These are phyloP conservation scores for Kluyveromyces aestuarii DNA, from an alignment of 805 yeast genomes.

Conservation along the genomic window DNA sequence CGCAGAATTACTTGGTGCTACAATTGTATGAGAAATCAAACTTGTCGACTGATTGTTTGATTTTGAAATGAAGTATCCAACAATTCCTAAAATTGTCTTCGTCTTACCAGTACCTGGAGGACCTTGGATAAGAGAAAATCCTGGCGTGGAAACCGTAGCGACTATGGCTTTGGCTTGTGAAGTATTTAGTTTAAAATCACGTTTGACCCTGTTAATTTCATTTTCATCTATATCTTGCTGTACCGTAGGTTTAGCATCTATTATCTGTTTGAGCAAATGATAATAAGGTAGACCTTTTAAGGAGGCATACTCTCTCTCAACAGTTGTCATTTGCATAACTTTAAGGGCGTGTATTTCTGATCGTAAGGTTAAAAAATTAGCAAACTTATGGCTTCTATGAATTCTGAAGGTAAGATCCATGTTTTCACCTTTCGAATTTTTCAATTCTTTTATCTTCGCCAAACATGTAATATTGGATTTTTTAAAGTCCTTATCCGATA, in stretches of 20 bases:
- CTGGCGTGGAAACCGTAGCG: slow-evolving; percentile 56
- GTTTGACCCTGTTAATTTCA: slow-evolving; percentile 36
- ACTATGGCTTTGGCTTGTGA: slow-evolving; percentile 90
- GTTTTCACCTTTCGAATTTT: slow-evolving; percentile 52
- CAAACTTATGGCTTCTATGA: slow-evolving; percentile 36
- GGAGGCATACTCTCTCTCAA: slow-evolving; percentile 88
- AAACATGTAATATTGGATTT: slow-evolving; percentile 45
- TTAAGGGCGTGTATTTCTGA: slow-evolving; percentile 57
- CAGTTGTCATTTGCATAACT: slow-evolving; percentile 80
- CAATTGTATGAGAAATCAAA: slow-evolving; percentile 27
- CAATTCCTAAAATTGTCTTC: slow-evolving; percentile 85
- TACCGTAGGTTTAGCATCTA: slow-evolving; percentile 50
- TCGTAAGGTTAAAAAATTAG: slow-evolving; percentile 49
- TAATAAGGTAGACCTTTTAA: slow-evolving; percentile 75
- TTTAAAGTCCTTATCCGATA: slow-evolving; percentile 29
- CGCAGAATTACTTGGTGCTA: slow-evolving; percentile 12
- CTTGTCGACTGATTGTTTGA: slow-evolving; percentile 18
- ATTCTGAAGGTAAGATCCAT: slow-evolving; percentile 72
- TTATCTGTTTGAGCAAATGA: slow-evolving; percentile 59
- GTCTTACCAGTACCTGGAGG: slow-evolving; percentile 99
- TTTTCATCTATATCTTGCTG: slow-evolving; percentile 19
- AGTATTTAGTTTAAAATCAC: slow-evolving; percentile 54
- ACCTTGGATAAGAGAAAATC: slow-evolving; percentile 90
- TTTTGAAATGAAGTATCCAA: slow-evolving; percentile 62
- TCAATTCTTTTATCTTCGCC: slow-evolving; percentile 72